Percentiles rank a stretch among this genome's conserved stretches.
phyloP scores from a whole-genome alignment of 2,329 filamentous ascomycete species.

The Elsinoe perseae region DNA sequence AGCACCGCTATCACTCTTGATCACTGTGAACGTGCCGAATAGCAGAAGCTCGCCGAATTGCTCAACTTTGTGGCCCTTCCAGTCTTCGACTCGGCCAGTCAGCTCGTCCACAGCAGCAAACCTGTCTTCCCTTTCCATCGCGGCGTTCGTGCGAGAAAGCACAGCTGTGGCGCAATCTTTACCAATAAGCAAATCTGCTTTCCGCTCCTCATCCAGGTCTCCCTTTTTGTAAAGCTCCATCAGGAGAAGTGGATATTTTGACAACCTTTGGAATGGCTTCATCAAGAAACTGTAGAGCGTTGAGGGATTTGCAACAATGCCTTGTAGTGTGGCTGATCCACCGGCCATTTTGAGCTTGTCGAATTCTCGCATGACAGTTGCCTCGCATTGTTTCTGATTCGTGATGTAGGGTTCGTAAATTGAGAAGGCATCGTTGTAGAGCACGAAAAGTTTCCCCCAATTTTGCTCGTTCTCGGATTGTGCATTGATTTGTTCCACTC shows the following conservation, averaged over 20 bases:
- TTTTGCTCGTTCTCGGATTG: conserved; percentile 68
- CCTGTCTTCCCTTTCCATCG: conserved; percentile 79
- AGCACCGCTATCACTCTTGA: conserved; percentile 55
- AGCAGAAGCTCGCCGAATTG: conserved; percentile 85
- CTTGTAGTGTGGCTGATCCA: conserved; percentile 49
- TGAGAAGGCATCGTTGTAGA: conserved; percentile 77
- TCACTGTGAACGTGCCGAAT: conserved; percentile 82
- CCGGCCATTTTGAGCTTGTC: conserved; percentile 73
- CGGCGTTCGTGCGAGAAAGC: conserved; percentile 77
- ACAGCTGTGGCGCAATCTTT: conserved; percentile 77
- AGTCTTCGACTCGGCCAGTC: conserved; percentile 79
- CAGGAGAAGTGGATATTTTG: conserved; percentile 87
- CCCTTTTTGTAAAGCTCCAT: conserved; percentile 83
- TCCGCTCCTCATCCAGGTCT: conserved; percentile 60
- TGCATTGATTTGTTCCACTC: conserved; percentile 90
- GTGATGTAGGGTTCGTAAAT: conserved; percentile 97
- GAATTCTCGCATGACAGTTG: conserved; percentile 75
- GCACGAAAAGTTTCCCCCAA: conserved; percentile 87
- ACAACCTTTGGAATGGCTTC: conserved; percentile 91
- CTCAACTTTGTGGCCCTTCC: conserved; percentile 87
- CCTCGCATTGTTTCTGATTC: conserved; percentile 85
- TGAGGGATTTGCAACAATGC: conserved; percentile 79
- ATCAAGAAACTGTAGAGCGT: conserved; percentile 86
- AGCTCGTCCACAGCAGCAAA: conserved; percentile 78
- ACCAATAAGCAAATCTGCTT: conserved; percentile 64